A percentile compares a stretch with the other conserved stretches of the same genome.
phyloP scores from a whole-genome alignment of 2,329 filamentous ascomycete genomes.

The Verruconis gallopava region DNA sequence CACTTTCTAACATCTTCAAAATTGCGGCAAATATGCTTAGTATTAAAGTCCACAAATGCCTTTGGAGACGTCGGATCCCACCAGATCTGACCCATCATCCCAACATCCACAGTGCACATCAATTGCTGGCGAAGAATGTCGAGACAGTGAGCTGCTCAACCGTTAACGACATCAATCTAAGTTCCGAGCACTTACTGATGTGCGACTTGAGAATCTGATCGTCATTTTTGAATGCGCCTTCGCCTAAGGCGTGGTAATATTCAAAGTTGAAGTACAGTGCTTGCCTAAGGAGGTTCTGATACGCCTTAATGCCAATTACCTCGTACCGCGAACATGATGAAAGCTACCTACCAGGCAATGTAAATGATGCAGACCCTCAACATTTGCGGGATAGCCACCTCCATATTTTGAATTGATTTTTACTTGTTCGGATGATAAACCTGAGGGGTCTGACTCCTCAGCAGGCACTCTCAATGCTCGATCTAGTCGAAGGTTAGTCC shows the following conservation, averaged over 20 bases:
- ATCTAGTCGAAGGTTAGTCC: not conserved
- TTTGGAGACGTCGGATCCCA: slow-evolving; percentile 31
- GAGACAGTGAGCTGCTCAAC: slow-evolving; percentile 40
- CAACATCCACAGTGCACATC: slow-evolving; percentile 50
- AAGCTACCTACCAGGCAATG: slow-evolving; percentile 35
- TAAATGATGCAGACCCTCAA: slow-evolving; percentile 44
- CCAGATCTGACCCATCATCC: slow-evolving; percentile 50
- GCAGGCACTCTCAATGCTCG: not conserved
- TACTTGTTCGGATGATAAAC: slow-evolving; percentile 42
- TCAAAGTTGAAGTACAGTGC: slow-evolving; percentile 46
- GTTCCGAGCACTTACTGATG: slow-evolving; percentile 35
- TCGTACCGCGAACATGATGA: too few relatives aligned
- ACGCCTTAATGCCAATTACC: too few relatives aligned
- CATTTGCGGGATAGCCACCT: slow-evolving; percentile 45
- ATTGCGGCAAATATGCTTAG: slow-evolving; percentile 45
- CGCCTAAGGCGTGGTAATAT: slow-evolving; percentile 39
- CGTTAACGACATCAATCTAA: not conserved
- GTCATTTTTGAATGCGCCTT: slow-evolving; percentile 43
- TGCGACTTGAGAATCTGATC: slow-evolving; percentile 43
- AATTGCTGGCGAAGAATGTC: slow-evolving; percentile 49
- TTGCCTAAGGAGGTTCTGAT: slow-evolving; percentile 44
- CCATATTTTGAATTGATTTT: slow-evolving; percentile 43
- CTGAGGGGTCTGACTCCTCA: slow-evolving; percentile 23
- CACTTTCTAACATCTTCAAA: slow-evolving; percentile 41
- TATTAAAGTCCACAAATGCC: slow-evolving; percentile 51